These are phyloP conservation scores for Vaccinium myrtillus DNA, from an alignment of 148 eudicot genomes.

Conservation along the genomic window DNA sequence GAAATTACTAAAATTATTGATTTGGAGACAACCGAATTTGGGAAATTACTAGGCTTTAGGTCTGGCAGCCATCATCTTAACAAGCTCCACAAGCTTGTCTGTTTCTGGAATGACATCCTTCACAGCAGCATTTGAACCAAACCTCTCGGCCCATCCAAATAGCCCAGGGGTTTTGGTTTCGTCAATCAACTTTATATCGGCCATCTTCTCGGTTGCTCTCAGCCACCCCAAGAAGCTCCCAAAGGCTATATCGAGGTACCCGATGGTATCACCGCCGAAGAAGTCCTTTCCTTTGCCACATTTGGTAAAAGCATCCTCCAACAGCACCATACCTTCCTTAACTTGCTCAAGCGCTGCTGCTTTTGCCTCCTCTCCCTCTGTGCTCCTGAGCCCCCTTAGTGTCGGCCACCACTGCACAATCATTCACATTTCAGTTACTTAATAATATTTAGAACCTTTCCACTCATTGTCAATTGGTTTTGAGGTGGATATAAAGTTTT, in stretches of 20 bases:
- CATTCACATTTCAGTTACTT: neutral
- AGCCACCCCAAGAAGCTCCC: neutral
- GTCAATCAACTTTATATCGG: neutral
- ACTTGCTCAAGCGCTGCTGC: neutral
- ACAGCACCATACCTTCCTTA: conserved; percentile 14
- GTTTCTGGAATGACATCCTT: neutral
- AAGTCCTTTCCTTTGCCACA: conserved; percentile 13
- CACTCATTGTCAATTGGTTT: no score
- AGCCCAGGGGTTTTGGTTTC: neutral
- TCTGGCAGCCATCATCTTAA: neutral
- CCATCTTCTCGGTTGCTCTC: neutral
- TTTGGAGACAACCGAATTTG: neutral
- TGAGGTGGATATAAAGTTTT: no score
- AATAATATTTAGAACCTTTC: no score
- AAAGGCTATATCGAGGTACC: neutral
- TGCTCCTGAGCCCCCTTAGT: neutral
- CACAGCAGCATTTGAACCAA: neutral
- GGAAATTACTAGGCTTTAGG: neutral
- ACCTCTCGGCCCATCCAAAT: neutral
- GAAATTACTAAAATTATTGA: neutral
- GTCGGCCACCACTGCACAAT: neutral
- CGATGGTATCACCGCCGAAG: neutral
- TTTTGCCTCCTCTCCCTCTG: conserved; percentile 16
- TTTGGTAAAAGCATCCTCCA: conserved; percentile 32
- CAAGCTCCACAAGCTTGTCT: neutral